A percentile compares a stretch with the other conserved stretches of the same genome.
Conservation (phyloP, 305 asterid genomes). For the Rubia peregrina region DNA sequence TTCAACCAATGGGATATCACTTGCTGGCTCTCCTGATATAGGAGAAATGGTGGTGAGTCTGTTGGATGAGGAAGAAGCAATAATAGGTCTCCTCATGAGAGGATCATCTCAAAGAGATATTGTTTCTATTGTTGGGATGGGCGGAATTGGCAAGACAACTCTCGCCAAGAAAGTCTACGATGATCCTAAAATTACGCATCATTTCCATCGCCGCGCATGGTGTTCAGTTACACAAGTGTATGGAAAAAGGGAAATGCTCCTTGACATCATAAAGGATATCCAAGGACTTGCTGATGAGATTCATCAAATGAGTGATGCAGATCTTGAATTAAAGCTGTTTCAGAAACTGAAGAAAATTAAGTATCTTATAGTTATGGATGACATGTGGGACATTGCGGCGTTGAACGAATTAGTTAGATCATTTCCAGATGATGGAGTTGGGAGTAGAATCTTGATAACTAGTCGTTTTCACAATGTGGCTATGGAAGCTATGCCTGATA, state of each 20-base stretch:
- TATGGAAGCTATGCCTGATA: constrained; percentile 4
- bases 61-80: constrained; percentile 3
- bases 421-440: constrained; percentile 8
- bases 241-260: constrained; percentile 11
- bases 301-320: constrained; percentile 5
- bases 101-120: constrained; percentile 3
- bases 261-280: constrained; percentile 2
- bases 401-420: not conserved
- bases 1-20: not conserved
- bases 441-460: constrained; percentile 10
- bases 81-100: constrained; percentile 4
- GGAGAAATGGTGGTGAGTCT: constrained; percentile 6
- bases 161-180: constrained; percentile 8
- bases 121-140: constrained; percentile 9
- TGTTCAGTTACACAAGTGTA: constrained; percentile 2
- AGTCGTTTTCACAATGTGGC: constrained; percentile 8
- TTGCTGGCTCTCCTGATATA: not conserved
- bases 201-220: constrained; percentile 10
- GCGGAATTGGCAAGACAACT: constrained; percentile 9
- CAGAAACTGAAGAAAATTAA: constrained; percentile 3
- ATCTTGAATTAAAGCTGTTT: not conserved
- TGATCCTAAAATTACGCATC: constrained; percentile 3
- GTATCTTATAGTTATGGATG: constrained; percentile 12
- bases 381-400: not conserved
- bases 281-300: constrained; percentile 5